These are phyloP conservation scores for Hirsutella minnesotensis DNA, from an alignment of 2,329 filamentous ascomycete species.

Conservation along the genomic window DNA sequence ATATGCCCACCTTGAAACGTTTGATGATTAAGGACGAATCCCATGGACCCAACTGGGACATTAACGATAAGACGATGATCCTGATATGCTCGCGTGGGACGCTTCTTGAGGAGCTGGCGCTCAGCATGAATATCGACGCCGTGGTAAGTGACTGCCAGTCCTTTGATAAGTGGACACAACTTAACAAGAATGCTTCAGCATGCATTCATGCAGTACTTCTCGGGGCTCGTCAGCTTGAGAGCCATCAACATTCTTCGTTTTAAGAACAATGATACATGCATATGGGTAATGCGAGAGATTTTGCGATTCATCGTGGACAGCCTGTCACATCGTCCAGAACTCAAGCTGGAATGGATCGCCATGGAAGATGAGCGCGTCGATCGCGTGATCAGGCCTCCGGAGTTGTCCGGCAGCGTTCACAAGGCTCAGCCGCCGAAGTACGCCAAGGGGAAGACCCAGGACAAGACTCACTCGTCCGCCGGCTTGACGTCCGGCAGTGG, in stretches of 20 bases:
- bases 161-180: neutral
- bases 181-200: slow-evolving; percentile 27
- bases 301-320: slow-evolving; percentile 48
- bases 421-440: slow-evolving; percentile 16
- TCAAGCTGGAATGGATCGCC: slow-evolving; percentile 47
- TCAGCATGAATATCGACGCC: slow-evolving; percentile 39
- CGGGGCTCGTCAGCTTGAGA: slow-evolving; percentile 33
- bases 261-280: slow-evolving; percentile 42
- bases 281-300: slow-evolving; percentile 44
- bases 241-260: slow-evolving; percentile 45
- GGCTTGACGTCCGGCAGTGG: slow-evolving; percentile 6
- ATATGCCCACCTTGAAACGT: slow-evolving; percentile 39
- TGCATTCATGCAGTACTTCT: slow-evolving; percentile 41
- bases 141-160: slow-evolving; percentile 31
- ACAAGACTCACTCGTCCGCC: slow-evolving; percentile 11
- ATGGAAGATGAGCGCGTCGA: slow-evolving; percentile 39
- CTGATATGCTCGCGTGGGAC: slow-evolving; percentile 39
- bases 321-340: slow-evolving; percentile 39
- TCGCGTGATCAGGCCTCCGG: slow-evolving; percentile 31
- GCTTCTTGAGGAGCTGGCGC: slow-evolving; percentile 41
- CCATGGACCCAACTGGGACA: slow-evolving; percentile 39
- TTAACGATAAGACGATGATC: slow-evolving; percentile 40
- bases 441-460: slow-evolving; percentile 24
- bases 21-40: slow-evolving; percentile 49
- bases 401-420: slow-evolving; percentile 13